Percentiles rank a stretch among this genome's conserved stretches.
These are phyloP conservation scores for Cordyceps javanica DNA, from an alignment of 2,329 filamentous ascomycete genomes.

Conservation along the genomic window DNA sequence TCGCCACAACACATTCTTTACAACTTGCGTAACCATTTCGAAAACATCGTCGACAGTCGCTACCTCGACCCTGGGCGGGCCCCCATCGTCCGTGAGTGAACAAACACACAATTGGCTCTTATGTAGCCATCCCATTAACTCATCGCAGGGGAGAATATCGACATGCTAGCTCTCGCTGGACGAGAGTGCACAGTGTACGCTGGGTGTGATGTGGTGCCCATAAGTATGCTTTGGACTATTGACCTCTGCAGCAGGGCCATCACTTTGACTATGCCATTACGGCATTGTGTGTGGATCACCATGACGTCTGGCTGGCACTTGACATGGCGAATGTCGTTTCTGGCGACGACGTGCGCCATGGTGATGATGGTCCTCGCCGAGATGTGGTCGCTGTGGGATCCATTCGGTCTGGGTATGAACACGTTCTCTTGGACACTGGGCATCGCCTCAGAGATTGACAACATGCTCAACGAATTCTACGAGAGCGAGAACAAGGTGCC, in stretches of 20 bases:
- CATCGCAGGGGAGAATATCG: conserved; percentile 20
- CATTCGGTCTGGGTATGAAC: conserved; percentile 19
- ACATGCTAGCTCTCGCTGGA: conserved; percentile 18
- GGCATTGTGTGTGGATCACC: conserved; percentile 17
- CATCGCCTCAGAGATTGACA: conserved; percentile 24
- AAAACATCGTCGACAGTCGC: conserved; percentile 20
- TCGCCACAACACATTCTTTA: conserved; percentile 21
- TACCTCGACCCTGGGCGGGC: conserved; percentile 16
- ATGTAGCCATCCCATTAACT: background rate
- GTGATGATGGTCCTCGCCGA: conserved; percentile 19
- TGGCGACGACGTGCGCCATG: conserved; percentile 13
- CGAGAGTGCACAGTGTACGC: conserved; percentile 18
- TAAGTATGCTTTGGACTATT: conserved; percentile 16
- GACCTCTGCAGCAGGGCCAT: conserved; percentile 14
- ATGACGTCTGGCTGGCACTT: background rate
- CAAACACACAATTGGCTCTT: too few relatives aligned
- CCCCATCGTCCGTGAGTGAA: conserved; percentile 20
- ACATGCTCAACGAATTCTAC: conserved; percentile 22
- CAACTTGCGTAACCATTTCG: conserved; percentile 22
- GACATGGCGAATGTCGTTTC: background rate
- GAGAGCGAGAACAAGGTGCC: conserved; percentile 15
- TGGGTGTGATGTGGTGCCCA: conserved; percentile 17
- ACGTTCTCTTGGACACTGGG: conserved; percentile 21
- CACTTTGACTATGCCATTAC: conserved; percentile 14
- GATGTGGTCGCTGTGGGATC: conserved; percentile 23